Evolutionary conservation across 352 stramenopile genomes (phyloP), one percentile per base, ranked within the genome.

Genomic region (Blastocystis sp.): DNA sequence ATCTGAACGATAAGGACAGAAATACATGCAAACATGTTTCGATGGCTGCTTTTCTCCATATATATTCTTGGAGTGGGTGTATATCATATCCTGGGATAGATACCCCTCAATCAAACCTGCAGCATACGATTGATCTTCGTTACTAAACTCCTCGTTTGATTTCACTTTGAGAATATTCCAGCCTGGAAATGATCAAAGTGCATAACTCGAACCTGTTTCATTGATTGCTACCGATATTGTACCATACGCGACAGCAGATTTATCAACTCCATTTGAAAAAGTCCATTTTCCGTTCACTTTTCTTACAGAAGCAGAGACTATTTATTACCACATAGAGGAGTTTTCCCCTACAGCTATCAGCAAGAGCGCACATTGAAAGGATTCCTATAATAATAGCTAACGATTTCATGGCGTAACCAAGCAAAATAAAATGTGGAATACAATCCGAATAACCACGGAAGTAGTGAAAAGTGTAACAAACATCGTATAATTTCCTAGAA

Each of bases 51-150:
- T 90, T 39, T 88, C 77, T 34, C 41, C 47, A 47, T 91, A 92
- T 53, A 79, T 76, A 61, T 94, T 94, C 69, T 80, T 75, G 62
- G 91, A 94, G 87, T 94, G 92, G 61, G 93, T 73, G 79, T 93
- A 91, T 69, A 94, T 94, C 18, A 91, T 91, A 23, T 91, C 90
- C 68, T 94, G 91, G 2, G 92, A 94, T 15, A 94, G 88, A 59
- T 91, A 87, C 0, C 91, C 92, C 79, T 94, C 92, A 0, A 92
- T 91, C 43, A 93, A 93, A 2, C 92, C 92, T 2, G 92, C 92
- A 6, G 92, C 77, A 61, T 77, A 68, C 41, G 77, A 76, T 43
- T 88, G 77, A 9, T 88, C 92, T 50, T 91, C 93, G 87, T 93
- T 91, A 61, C 91, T 91, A 43, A 92, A 79, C 2, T 77, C 50